Evolutionary conservation across 352 stramenopile species (phyloP), one percentile per base, ranked within the genome.

Genomic region (Pythium pectinolyticum): DNA sequence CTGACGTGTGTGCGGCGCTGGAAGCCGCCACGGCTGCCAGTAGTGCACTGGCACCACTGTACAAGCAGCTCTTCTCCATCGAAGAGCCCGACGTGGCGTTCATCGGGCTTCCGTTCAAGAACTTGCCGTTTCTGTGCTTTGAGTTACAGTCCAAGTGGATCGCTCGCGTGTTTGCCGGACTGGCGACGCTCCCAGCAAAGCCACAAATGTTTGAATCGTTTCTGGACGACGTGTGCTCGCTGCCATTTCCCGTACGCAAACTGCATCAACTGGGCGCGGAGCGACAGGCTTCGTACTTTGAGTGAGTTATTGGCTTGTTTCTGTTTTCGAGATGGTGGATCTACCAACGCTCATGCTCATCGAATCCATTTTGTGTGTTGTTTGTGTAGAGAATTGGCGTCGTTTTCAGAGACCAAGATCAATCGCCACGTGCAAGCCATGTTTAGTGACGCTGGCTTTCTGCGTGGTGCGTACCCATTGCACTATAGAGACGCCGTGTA

Each of bases 41-140:
- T 35, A 61, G 59, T 22, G 75, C 69, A 24, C 70, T 94, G 19
- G 81, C 81, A 20, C 84, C 84, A 7, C 62, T 94, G 24, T 91
- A 90, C 70, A 88, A 89, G 59, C 79, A 94, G 25, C 55, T 94
- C 39, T 83, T 94, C 68, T 77, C 81, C 28, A 90, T 92, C 22
- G 82, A 90, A 61, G 82, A 92, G 34, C 75, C 84, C 6, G 82
- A 86, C 45, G 54, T 87, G 19, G 84, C 76, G 28, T 92, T 94
- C 55, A 61, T 94, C 34, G 84, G 84, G 0, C 58, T 94, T 25
- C 79, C 78, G 0, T 90, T 91, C 51, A 86, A 77, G 63, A 91
- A 91, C 35, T 59, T 94, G 34, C 84, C 82, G n/a, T 94, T 94
- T 41, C 58, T 85, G 2, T 92, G 74, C 61, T 94, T 92, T 54